Percentiles rank a stretch among this genome's conserved stretches.
These are phyloP conservation scores for Xylaria arbuscula DNA, from an alignment of 2,329 filamentous ascomycete genomes.

Conservation along the genomic window DNA sequence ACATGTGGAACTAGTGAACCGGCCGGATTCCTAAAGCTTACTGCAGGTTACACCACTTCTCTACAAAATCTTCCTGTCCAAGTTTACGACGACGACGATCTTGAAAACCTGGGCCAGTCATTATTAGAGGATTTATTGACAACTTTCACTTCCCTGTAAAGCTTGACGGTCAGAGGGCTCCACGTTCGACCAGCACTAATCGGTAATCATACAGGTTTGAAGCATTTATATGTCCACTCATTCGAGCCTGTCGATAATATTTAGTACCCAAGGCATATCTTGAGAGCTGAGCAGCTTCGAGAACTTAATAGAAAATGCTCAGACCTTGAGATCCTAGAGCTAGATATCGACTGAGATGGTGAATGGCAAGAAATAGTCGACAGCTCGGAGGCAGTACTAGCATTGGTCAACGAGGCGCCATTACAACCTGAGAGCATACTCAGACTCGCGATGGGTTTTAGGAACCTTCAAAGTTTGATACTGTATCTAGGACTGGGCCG, in stretches of 20 bases:
- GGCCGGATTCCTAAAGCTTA: slow-evolving; percentile 13
- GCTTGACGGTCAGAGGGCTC: slow-evolving; percentile 25
- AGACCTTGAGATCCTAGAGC: slow-evolving; percentile 29
- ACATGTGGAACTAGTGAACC: slow-evolving; percentile 15
- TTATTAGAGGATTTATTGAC: slow-evolving; percentile 5
- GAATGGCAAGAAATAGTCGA: slow-evolving; percentile 24
- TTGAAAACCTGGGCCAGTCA: not conserved
- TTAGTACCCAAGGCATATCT: not conserved
- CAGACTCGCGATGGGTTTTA: slow-evolving; percentile 25
- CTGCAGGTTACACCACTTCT: not conserved
- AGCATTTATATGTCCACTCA: slow-evolving; percentile 27
- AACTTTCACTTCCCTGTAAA: slow-evolving; percentile 26
- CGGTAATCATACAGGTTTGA: slow-evolving; percentile 23
- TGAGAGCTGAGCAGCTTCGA: slow-evolving; percentile 16
- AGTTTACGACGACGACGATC: too few relatives aligned
- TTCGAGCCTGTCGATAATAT: slow-evolving; percentile 10
- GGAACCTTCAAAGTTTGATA: slow-evolving; percentile 16
- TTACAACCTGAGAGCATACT: slow-evolving; percentile 20
- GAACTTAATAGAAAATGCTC: slow-evolving; percentile 25
- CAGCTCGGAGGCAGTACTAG: not conserved
- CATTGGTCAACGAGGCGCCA: slow-evolving; percentile 1
- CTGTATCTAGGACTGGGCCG: slow-evolving; percentile 27
- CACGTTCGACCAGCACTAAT: slow-evolving; percentile 3
- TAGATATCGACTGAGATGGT: slow-evolving; percentile 27
- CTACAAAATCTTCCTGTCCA: slow-evolving; percentile 15